Evolutionary conservation across 2,329 filamentous ascomycete genomes (phyloP).

Genomic region (Ophiosphaerella herpotricha): DNA sequence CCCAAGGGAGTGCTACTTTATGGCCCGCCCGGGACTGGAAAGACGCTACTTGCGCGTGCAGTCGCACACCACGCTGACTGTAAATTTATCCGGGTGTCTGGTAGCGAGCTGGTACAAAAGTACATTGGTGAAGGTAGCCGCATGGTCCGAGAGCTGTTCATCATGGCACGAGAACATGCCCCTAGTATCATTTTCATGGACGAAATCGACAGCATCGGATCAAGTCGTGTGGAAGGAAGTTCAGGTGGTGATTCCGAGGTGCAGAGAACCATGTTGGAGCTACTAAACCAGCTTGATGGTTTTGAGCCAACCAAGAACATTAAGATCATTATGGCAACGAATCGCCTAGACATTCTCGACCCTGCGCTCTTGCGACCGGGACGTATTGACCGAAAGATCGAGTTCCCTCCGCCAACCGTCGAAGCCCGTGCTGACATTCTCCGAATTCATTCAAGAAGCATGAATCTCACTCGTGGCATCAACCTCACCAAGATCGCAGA

Average conservation of each 20-base stretch:
- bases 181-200: slow-evolving; percentile 99
- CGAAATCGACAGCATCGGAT: slow-evolving; percentile 98
- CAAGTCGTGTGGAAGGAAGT: slow-evolving; percentile 92
- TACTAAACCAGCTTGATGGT: slow-evolving; percentile 96
- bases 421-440: slow-evolving; percentile 97
- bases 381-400: slow-evolving; percentile 97
- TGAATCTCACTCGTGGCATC: slow-evolving; percentile 97
- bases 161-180: slow-evolving; percentile 98
- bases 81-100: slow-evolving; percentile 97
- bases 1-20: slow-evolving; percentile 97
- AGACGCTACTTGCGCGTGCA: slow-evolving; percentile 91
- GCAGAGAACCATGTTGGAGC: slow-evolving; percentile 96
- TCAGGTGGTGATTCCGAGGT: slow-evolving; percentile 97
- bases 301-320: slow-evolving; percentile 99
- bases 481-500: slow-evolving; percentile 98
- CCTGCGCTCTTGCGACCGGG: slow-evolving; percentile 93
- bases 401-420: slow-evolving; percentile 95
- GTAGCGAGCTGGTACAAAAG: slow-evolving; percentile 96
- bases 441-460: slow-evolving; percentile 94
- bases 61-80: slow-evolving; percentile 98
- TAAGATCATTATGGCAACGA: slow-evolving; percentile 99
- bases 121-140: slow-evolving; percentile 98
- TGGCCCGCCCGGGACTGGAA: slow-evolving; percentile 94
- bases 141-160: slow-evolving; percentile 98
- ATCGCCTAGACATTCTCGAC: slow-evolving; percentile 95